Evolutionary conservation across 192 early-diverging fungal genomes (phyloP).

Genomic region (Gaertneriomyces semiglobifer): DNA sequence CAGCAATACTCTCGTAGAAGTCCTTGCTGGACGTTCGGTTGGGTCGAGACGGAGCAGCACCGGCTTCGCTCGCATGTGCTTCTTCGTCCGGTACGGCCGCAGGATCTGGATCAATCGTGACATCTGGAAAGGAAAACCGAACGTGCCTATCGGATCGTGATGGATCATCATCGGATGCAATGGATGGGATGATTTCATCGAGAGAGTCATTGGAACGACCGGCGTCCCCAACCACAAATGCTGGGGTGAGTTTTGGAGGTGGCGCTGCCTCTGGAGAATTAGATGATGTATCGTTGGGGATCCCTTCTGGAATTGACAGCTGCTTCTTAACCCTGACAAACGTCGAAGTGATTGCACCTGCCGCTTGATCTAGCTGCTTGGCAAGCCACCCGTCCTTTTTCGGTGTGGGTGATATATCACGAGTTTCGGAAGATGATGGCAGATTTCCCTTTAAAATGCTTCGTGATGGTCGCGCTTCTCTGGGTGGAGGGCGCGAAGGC

Average conservation of each 20-base stretch:
- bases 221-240: neutral
- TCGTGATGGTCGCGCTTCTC: slow-evolving; percentile 13
- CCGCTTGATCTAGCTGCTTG: slow-evolving; percentile 25
- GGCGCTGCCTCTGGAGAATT: neutral
- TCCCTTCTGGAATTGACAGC: neutral
- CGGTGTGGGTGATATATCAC: too few species aligned
- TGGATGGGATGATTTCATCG: neutral
- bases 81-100: slow-evolving; percentile 8
- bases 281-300: neutral
- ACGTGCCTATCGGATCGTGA: slow-evolving; percentile 26
- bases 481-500: slow-evolving; percentile 26
- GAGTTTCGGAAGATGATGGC: too few species aligned
- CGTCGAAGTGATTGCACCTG: slow-evolving; percentile 11
- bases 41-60: neutral
- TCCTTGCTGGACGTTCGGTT: neutral
- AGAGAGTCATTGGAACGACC: neutral
- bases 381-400: slow-evolving; percentile 7
- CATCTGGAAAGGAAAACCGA: slow-evolving; percentile 36
- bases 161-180: neutral
- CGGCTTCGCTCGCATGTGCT: slow-evolving; percentile 5
- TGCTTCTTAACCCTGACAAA: slow-evolving; percentile 17
- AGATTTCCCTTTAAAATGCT: slow-evolving; percentile 21
- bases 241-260: neutral
- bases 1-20: neutral
- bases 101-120: slow-evolving; percentile 30